Evolutionary conservation across 257 asterid genomes (phyloP).

Genomic region (Przewalskia tangutica): DNA sequence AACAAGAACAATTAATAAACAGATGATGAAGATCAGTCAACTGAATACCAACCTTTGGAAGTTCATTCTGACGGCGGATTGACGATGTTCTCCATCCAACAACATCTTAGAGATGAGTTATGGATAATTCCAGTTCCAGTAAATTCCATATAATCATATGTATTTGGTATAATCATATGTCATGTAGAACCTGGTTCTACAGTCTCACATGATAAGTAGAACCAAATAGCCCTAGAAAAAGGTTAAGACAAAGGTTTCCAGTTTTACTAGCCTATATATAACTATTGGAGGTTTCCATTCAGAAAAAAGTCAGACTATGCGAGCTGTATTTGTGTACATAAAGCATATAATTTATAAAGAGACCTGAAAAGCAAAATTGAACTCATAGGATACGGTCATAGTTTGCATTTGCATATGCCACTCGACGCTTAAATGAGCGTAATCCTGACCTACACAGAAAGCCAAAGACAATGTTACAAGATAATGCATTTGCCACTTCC

Average conservation of each 20-base stretch:
- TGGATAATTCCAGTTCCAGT: slow-evolving; percentile 18
- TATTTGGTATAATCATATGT: not conserved
- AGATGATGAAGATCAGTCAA: not conserved
- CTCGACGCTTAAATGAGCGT: slow-evolving; percentile 81
- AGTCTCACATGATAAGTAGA: not conserved
- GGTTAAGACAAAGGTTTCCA: not conserved
- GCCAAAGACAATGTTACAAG: not conserved
- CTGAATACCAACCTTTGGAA: slow-evolving; percentile 49
- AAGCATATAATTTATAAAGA: not conserved
- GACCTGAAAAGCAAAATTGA: not conserved
- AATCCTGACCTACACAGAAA: slow-evolving; percentile 55
- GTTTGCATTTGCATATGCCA: slow-evolving; percentile 86
- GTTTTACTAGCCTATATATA: not conserved
- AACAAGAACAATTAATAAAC: slow-evolving; percentile 3
- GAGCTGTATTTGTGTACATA: not conserved
- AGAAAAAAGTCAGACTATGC: not conserved
- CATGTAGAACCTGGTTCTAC: not conserved
- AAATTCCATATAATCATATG: not conserved
- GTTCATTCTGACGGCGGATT: slow-evolving; percentile 76
- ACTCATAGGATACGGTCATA: slow-evolving; percentile 71
- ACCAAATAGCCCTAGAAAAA: not conserved
- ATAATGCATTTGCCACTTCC: not conserved
- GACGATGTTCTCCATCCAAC: slow-evolving; percentile 99
- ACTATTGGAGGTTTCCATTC: not conserved
- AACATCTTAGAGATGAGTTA: slow-evolving; percentile 50